phyloP scores from a whole-genome alignment of 345 rosid genomes.

The Atalantia buxifolia region DNA sequence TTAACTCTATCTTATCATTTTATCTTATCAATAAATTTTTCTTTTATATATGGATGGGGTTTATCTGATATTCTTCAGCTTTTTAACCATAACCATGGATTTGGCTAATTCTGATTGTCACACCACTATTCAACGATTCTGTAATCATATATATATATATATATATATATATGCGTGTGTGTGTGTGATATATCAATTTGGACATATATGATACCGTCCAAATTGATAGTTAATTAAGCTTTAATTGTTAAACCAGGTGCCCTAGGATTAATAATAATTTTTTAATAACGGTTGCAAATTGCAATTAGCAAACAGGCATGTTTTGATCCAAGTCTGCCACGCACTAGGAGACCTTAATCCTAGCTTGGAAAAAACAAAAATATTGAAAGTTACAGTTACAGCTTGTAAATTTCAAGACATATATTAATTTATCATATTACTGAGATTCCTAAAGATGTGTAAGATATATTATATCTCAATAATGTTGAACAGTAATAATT shows the following conservation, averaged over 20 bases:
- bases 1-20: too few relatives aligned
- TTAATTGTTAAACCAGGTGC: neutral
- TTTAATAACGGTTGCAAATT: too few relatives aligned
- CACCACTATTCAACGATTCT: too few relatives aligned
- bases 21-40: too few relatives aligned
- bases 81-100: too few relatives aligned
- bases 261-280: neutral
- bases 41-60: too few relatives aligned
- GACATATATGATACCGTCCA: too few relatives aligned
- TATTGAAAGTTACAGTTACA: neutral
- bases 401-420: neutral
- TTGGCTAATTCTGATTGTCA: too few relatives aligned
- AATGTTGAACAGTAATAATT: neutral
- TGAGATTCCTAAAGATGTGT: neutral
- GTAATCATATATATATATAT: too few relatives aligned
- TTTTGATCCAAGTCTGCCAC: conserved; percentile 25
- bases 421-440: neutral
- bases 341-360: neutral
- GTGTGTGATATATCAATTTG: too few relatives aligned
- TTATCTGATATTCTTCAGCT: too few relatives aligned
- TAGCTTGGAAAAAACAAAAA: neutral
- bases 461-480: neutral
- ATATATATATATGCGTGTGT: too few relatives aligned
- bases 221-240: neutral
- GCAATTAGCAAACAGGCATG: conserved; percentile 3